A percentile compares a stretch with the other conserved stretches of the same genome.
phyloP scores from a whole-genome alignment of 1,284 basidiomycete species.

The Irpex sp. region DNA sequence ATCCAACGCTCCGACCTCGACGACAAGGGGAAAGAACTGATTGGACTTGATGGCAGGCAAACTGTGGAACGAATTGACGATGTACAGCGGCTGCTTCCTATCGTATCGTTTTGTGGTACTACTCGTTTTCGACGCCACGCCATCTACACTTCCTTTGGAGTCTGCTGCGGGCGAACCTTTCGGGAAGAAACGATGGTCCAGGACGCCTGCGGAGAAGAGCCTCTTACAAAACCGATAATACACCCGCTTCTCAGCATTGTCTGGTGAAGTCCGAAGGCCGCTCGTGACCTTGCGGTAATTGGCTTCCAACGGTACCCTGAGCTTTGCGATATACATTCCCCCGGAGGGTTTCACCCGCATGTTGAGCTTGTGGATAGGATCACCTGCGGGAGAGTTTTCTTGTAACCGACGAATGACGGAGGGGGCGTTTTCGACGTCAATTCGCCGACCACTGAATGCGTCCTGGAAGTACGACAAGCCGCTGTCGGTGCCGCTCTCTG shows the following conservation, averaged over 20 bases:
- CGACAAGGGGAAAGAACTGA: slow-evolving; percentile 42
- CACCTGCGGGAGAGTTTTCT: not conserved
- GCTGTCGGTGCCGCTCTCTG: not conserved
- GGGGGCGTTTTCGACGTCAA: slow-evolving; percentile 4
- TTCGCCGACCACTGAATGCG: slow-evolving; percentile 8
- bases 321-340: slow-evolving; percentile 1
- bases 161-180: slow-evolving; percentile 5
- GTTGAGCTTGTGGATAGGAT: not conserved
- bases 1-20: slow-evolving; percentile 29
- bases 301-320: not conserved
- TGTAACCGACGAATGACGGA: not conserved
- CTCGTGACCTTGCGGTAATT: not conserved
- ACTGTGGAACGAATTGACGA: slow-evolving; percentile 37
- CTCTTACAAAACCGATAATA: slow-evolving; percentile 41
- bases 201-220: slow-evolving; percentile 44
- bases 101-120: slow-evolving; percentile 36
- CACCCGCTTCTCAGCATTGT: slow-evolving; percentile 53
- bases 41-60: slow-evolving; percentile 23
- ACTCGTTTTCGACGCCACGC: slow-evolving; percentile 16
- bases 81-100: slow-evolving; percentile 58
- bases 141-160: not conserved
- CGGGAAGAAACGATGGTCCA: slow-evolving; percentile 52
- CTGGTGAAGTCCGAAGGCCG: slow-evolving; percentile 39
- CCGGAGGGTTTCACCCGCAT: no score
- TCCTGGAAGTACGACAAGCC: slow-evolving; percentile 4